Evolutionary conservation across 1,284 basidiomycete genomes (phyloP), one percentile per base, ranked within the genome.

Genomic region (Naganishia sp.): DNA sequence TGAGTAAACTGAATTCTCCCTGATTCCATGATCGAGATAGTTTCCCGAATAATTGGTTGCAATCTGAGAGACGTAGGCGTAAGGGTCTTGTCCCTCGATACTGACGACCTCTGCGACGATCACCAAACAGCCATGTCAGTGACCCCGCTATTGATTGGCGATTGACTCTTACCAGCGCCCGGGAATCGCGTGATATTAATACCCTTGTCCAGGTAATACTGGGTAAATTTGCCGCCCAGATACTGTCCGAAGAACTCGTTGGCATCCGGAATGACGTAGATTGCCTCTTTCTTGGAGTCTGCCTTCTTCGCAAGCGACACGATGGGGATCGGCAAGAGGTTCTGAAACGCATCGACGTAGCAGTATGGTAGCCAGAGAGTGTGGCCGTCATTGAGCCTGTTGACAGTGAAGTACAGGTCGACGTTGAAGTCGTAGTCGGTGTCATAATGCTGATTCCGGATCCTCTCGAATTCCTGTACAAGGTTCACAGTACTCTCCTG

Each of bases 361-460:
- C 86, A 88, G 60, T 49, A 45, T 9, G 64, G 54, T n/a, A 65
- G 25, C 54, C 54, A 65, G 86, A 86, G 81, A 13, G 86, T 88
- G 72, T 87, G 86, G 5, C 86, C 86, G 72, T 87, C 86, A 70
- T 87, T 87, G 50, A 87, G 72, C 66, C 82, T 82, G 23, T 70
- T 86, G 0, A 82, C 83, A 70, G 86, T 84, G 68, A 85, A 79
- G 69, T 83, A 87, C 11, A 87, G 68, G 49, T 83, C 86, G 57
- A 79, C 80, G 71, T 85, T 87, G 77, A 88, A 87, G 71, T 87
- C 85, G 67, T 85, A 87, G 70, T 87, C 84, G 2, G 84, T 84
- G 83, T 85, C 75, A 64, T 83, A 87, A 43, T 76, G 76, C 0
- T 84, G 84, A 1, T 73, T 75, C 68, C 84, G 84, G 52, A 87